A percentile compares a stretch with the other conserved stretches of the same genome.
phyloP scores from a whole-genome alignment of 2,329 filamentous ascomycete species.

The Scortechinia acanthostroma region DNA sequence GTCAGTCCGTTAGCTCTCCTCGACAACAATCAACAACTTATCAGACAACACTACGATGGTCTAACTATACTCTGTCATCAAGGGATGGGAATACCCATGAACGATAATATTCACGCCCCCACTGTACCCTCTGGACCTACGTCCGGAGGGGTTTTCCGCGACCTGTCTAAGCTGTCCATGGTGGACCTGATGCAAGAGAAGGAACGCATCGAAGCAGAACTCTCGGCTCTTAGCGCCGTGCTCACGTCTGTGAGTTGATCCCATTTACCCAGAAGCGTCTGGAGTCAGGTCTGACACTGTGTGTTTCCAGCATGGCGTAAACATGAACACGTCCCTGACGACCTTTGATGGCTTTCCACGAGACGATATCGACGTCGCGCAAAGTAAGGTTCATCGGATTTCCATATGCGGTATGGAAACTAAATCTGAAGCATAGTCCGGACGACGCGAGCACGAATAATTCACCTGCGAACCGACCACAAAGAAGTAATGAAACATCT shows the following conservation, averaged over 20 bases:
- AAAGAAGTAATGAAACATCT: constrained; percentile 79
- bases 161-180: constrained; percentile 60
- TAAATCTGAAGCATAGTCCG: constrained; percentile 61
- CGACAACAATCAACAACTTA: too few species aligned
- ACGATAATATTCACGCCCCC: constrained; percentile 51
- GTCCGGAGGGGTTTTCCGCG: constrained; percentile 43
- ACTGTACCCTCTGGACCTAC: constrained; percentile 74
- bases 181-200: constrained; percentile 78
- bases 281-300: background rate
- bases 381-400: constrained; percentile 53
- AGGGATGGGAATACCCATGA: background rate
- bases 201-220: constrained; percentile 75
- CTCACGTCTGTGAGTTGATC: constrained; percentile 70
- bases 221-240: constrained; percentile 76
- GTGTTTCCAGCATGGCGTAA: constrained; percentile 71
- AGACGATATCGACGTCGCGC: constrained; percentile 87
- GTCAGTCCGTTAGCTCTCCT: too few species aligned
- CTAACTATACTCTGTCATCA: background rate
- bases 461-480: constrained; percentile 85
- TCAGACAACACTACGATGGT: too few species aligned
- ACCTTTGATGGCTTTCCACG: constrained; percentile 88
- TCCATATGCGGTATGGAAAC: background rate
- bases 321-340: constrained; percentile 82
- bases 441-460: constrained; percentile 85
- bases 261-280: background rate